Evolutionary conservation across 129 eudicot genomes (phyloP), one percentile per base, ranked within the genome.

Genomic region (Artemisia annua): DNA sequence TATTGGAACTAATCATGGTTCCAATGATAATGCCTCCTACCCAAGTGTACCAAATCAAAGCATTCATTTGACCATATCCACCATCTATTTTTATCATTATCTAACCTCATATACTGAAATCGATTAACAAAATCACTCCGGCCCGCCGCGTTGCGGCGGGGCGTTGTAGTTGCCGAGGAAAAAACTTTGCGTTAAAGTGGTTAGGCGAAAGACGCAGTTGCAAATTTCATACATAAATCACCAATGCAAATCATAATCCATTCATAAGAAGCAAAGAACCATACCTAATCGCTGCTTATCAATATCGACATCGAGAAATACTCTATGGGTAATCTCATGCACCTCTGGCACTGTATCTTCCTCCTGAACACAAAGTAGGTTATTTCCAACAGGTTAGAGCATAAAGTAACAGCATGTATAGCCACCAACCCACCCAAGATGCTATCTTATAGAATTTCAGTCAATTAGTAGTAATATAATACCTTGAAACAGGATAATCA

Each of bases 261-360:
- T 24, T 65, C 19, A 19, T 66, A 12, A 53, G 54, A 46, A 71
- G 57, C 43, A 14, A 70, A 84, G 48, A 49, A 73, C 32, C 84
- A 81, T 86, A 94, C 98, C 98, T 81, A 85, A 68, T 19, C 90
- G 92, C 66, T 90, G 98, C 73, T 90, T 90, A 81, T 94, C 98
- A 48, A 94, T 86, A 81, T 94, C 96, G 83, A 90, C 93, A 77
- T 94, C 98, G 70, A 94, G 80, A 82, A 80, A 90, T 58, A 84
- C 87, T 63, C 97, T 82, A 63, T 90, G 89, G 52, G 98, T 94
- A 72, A 87, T 81, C 61, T 94, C 92, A 75, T 88, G 82, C 58
- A 77, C 86, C 84, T 80, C 96, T 78, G 86, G 91, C 76, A 77
- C 85, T 68, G 65, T 68, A 83, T 83, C 85, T 66, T 82, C 88